A percentile compares a stretch with the other conserved stretches of the same genome.
phyloP scores from a whole-genome alignment of 1,284 basidiomycete genomes.

The Moesziomyces aphidis region DNA sequence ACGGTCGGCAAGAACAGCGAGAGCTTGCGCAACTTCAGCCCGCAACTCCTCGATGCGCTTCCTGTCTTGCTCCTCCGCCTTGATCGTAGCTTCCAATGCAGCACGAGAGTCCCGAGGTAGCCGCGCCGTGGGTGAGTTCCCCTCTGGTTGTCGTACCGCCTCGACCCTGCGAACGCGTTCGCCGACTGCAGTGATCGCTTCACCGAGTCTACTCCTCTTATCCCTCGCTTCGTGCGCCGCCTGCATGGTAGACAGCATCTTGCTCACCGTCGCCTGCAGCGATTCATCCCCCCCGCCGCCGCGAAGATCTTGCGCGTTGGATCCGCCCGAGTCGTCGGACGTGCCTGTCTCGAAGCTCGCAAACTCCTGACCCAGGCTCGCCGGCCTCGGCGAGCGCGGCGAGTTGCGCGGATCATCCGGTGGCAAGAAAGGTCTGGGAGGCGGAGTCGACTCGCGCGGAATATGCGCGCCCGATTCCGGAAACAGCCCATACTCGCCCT shows the following conservation, averaged over 20 bases:
- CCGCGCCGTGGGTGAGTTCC: background rate
- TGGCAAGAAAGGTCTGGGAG: constrained; percentile 16
- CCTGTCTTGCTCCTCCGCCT: constrained; percentile 8
- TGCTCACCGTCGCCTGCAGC: constrained; percentile 13
- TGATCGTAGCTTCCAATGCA: background rate
- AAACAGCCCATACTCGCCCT: constrained; percentile 7
- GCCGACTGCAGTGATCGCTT: constrained; percentile 5
- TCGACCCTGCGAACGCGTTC: background rate
- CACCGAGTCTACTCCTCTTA: constrained; percentile 5
- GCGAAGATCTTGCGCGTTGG: background rate
- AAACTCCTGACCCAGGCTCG: constrained; percentile 13
- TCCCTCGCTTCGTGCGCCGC: constrained; percentile 3
- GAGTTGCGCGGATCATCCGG: constrained; percentile 27
- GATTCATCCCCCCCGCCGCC: background rate
- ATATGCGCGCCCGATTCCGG: constrained; percentile 6
- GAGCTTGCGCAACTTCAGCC: constrained; percentile 18
- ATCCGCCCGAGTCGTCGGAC: constrained; percentile 8
- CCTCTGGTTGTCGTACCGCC: background rate
- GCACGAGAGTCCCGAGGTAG: background rate
- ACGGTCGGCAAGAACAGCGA: constrained; percentile 22
- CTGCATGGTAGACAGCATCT: constrained; percentile 18
- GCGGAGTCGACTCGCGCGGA: constrained; percentile 39
- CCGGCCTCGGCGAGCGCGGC: constrained; percentile 24
- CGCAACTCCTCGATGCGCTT: constrained; percentile 10
- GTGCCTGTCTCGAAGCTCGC: constrained; percentile 12